Conservation (phyloP, 352 stramenopile species). For the Phytophthora vignae region DNA sequence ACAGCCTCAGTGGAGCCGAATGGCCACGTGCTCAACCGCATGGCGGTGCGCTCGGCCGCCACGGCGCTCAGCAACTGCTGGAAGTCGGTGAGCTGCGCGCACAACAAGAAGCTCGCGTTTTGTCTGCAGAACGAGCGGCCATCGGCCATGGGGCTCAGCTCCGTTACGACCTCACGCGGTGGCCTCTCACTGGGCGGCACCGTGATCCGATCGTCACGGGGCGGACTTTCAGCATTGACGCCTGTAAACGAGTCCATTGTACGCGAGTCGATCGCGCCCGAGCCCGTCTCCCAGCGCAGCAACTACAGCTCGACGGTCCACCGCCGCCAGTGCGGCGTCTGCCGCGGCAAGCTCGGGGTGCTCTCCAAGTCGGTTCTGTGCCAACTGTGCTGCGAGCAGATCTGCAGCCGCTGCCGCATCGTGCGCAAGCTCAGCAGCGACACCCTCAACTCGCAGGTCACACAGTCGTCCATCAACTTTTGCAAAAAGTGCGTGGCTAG, state of each 20-base stretch:
- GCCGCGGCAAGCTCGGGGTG: constrained; percentile 37
- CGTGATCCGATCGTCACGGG: constrained; percentile 26
- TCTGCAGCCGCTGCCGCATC: constrained; percentile 56
- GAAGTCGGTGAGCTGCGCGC: constrained; percentile 66
- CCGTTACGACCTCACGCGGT: constrained; percentile 16
- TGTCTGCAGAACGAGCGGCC: constrained; percentile 53
- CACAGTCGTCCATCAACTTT: constrained; percentile 61
- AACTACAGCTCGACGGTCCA: constrained; percentile 29
- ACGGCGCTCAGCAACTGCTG: constrained; percentile 65
- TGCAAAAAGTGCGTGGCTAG: constrained; percentile 70
- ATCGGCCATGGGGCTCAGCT: constrained; percentile 14
- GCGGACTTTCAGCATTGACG: constrained; percentile 33
- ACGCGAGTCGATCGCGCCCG: constrained; percentile 24
- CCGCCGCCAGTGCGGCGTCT: constrained; percentile 46
- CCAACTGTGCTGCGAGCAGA: constrained; percentile 53
- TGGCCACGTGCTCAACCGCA: constrained; percentile 50
- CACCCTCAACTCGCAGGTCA: constrained; percentile 49
- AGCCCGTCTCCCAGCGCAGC: constrained; percentile 35
- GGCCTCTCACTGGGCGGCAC: constrained; percentile 9
- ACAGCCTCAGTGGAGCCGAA: constrained; percentile 59
- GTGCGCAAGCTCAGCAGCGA: constrained; percentile 56
- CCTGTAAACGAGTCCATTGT: constrained; percentile 35
- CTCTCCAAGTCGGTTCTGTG: constrained; percentile 46
- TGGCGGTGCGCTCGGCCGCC: constrained; percentile 53
- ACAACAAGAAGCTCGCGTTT: constrained; percentile 79